Percentiles rank a stretch among this genome's conserved stretches.
phyloP scores from a whole-genome alignment of 2,329 filamentous ascomycete genomes.

The Trichoderma sp. region DNA sequence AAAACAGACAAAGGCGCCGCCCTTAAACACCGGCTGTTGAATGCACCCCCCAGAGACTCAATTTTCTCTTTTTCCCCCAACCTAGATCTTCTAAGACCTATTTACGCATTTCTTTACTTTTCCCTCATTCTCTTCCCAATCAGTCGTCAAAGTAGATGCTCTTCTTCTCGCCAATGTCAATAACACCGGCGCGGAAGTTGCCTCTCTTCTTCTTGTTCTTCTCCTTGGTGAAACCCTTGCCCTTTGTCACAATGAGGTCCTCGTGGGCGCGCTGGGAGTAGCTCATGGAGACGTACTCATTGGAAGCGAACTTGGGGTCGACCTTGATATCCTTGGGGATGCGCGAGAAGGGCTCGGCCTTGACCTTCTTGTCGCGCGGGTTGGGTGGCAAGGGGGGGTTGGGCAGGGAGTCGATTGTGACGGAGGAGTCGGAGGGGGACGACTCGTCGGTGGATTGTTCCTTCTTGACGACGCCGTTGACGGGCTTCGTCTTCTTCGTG shows the following conservation, averaged over 20 bases:
- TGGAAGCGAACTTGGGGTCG: slow-evolving; percentile 69
- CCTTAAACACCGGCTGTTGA: slow-evolving; percentile 30
- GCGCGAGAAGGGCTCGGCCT: slow-evolving; percentile 71
- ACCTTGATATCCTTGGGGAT: slow-evolving; percentile 68
- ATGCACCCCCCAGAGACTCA: neutral
- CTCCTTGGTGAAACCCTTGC: slow-evolving; percentile 98
- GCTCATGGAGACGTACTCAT: slow-evolving; percentile 77
- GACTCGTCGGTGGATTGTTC: slow-evolving; percentile 39
- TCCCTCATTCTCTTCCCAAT: slow-evolving; percentile 22
- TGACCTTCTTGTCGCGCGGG: slow-evolving; percentile 46
- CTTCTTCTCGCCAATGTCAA: slow-evolving; percentile 79
- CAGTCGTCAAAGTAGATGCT: slow-evolving; percentile 94
- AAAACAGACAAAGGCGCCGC: neutral
- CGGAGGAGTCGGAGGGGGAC: slow-evolving; percentile 51
- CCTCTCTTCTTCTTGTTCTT: slow-evolving; percentile 99
- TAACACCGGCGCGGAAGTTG: slow-evolving; percentile 82
- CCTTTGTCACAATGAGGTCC: slow-evolving; percentile 85
- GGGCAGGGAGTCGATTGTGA: slow-evolving; percentile 47
- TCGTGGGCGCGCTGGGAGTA: slow-evolving; percentile 88
- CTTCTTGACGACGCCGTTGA: slow-evolving; percentile 6
- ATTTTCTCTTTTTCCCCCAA: neutral
- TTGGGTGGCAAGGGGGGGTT: slow-evolving; percentile 55
- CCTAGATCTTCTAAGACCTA: neutral
- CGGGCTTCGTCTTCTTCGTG: slow-evolving; percentile 23
- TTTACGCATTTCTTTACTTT: neutral